Conservation (phyloP, 2,329 filamentous ascomycete genomes). For the Rugonectria rugulosa region DNA sequence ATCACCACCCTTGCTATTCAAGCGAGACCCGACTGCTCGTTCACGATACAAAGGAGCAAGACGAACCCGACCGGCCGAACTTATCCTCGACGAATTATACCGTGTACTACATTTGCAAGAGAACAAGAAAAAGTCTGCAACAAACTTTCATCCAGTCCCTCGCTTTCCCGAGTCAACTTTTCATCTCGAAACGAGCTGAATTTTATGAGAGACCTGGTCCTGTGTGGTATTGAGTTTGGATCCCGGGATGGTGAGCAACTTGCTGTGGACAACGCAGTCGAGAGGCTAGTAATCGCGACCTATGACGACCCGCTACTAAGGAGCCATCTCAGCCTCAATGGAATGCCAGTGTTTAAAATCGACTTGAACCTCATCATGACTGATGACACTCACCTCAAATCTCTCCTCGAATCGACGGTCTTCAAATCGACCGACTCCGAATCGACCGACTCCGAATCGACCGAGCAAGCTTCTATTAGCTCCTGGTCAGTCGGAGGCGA, state of each 20-base stretch:
- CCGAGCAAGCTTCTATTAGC: constrained; percentile 19
- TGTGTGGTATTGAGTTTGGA: constrained; percentile 44
- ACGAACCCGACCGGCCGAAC: constrained; percentile 44
- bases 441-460: no score
- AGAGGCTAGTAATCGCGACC: constrained; percentile 40
- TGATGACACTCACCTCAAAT: no score
- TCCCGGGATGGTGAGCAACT: constrained; percentile 45
- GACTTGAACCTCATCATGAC: constrained; percentile 44
- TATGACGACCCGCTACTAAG: constrained; percentile 41
- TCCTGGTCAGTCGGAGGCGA: constrained; percentile 5
- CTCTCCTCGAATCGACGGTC: no score
- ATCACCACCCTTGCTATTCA: constrained; percentile 36
- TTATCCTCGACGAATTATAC: constrained; percentile 46
- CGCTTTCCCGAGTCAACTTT: constrained; percentile 39
- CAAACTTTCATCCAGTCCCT: constrained; percentile 31
- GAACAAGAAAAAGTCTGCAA: constrained; percentile 44
- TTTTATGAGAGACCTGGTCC: constrained; percentile 40
- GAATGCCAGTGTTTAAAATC: constrained; percentile 47
- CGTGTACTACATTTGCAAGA: constrained; percentile 44
- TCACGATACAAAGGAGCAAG: constrained; percentile 44
- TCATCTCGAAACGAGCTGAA: constrained; percentile 44
- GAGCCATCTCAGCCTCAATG: constrained; percentile 41
- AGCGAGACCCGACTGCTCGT: constrained; percentile 41
- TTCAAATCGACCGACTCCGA: no score
- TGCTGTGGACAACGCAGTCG: constrained; percentile 46